Evolutionary conservation across 805 yeast genomes (phyloP).

Genomic region (Nakazawaea molendinolei): DNA sequence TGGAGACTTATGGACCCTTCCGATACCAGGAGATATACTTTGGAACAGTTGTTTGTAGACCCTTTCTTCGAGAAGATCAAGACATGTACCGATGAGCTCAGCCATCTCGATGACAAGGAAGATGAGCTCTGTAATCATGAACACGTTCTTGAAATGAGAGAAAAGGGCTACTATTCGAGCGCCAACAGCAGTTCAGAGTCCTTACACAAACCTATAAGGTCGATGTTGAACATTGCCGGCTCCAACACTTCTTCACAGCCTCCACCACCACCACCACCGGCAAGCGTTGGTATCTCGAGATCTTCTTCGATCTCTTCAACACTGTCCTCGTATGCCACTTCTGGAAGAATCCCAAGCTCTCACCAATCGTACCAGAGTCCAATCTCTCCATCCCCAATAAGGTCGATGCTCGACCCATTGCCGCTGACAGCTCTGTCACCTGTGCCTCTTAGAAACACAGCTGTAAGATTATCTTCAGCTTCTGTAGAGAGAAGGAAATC

Average conservation of each 20-base stretch:
- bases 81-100: conserved; percentile 48
- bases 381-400: conserved; percentile 7
- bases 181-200: conserved; percentile 3
- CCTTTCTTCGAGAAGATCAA: conserved; percentile 58
- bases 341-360: not conserved
- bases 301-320: conserved; percentile 5
- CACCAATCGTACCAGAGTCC: not conserved
- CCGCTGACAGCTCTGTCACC: conserved; percentile 26
- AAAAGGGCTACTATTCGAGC: not conserved
- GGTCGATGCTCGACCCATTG: conserved; percentile 18
- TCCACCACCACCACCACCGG: not conserved
- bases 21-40: conserved; percentile 42
- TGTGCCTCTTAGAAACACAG: no score
- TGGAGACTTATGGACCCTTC: conserved; percentile 73
- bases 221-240: conserved; percentile 12
- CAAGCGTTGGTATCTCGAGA: conserved; percentile 1
- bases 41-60: conserved; percentile 50
- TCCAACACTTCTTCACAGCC: no score
- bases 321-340: not conserved
- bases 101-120: conserved; percentile 6
- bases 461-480: no score
- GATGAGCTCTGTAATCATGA: conserved; percentile 12
- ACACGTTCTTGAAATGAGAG: conserved; percentile 3
- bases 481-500: no score
- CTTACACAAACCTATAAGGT: conserved; percentile 8